phyloP scores from a whole-genome alignment of 164 flowering plant species.

The Piper longum region DNA sequence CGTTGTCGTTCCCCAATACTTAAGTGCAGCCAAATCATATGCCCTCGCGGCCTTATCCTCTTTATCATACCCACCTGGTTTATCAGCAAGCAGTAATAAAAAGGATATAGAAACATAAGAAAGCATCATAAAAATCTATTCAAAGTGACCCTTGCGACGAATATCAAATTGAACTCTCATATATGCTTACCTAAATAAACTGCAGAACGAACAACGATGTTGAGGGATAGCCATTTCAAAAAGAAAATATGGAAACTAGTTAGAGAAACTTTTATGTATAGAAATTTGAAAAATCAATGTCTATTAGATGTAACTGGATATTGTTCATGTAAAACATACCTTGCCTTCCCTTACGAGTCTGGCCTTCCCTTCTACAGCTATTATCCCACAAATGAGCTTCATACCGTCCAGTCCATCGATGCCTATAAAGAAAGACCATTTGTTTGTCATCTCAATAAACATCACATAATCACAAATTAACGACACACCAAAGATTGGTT shows the following conservation, averaged over 20 bases:
- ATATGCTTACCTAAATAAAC: slow-evolving; percentile 73
- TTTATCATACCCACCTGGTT: slow-evolving; percentile 85
- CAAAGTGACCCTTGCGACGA: background rate
- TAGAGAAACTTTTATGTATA: no score
- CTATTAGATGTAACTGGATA: background rate
- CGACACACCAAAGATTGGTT: background rate
- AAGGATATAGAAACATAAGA: background rate
- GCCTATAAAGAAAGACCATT: slow-evolving; percentile 26
- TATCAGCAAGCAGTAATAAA: background rate
- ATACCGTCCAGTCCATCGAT: slow-evolving; percentile 96
- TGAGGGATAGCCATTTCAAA: slow-evolving; percentile 13
- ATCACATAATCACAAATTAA: background rate
- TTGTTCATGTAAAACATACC: slow-evolving; percentile 25
- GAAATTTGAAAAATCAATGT: background rate
- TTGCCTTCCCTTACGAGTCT: slow-evolving; percentile 91
- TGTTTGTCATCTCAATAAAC: background rate
- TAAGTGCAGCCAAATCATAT: slow-evolving; percentile 89
- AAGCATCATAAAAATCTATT: no score
- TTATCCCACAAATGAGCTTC: slow-evolving; percentile 99
- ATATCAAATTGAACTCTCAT: no score
- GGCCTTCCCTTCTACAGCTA: slow-evolving; percentile 95
- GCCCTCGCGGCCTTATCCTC: slow-evolving; percentile 96
- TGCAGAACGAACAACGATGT: slow-evolving; percentile 14
- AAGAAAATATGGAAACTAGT: background rate
- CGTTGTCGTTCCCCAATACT: slow-evolving; percentile 91